Evolutionary conservation across 768 basidiomycete genomes (phyloP).

Genomic region (Candolleomyces efflorescens): DNA sequence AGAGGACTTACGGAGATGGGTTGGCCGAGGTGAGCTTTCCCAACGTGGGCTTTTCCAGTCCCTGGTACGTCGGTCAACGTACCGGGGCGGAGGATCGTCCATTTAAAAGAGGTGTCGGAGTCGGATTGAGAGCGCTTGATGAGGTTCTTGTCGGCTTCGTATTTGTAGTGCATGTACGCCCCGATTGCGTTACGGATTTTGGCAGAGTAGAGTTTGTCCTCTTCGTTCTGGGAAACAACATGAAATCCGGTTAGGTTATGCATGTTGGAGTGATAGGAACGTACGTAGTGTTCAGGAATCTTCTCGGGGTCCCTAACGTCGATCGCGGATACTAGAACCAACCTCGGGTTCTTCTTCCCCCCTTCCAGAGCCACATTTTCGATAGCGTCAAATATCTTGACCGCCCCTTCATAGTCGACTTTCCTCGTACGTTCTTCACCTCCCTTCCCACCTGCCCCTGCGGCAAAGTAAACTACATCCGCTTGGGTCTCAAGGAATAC

Average conservation of each 20-base stretch:
- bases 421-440: slow-evolving; percentile 49
- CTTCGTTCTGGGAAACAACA: slow-evolving; percentile 36
- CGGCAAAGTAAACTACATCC: slow-evolving; percentile 44
- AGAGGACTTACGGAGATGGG: slow-evolving; percentile 48
- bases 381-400: slow-evolving; percentile 69
- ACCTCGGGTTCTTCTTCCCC: slow-evolving; percentile 39
- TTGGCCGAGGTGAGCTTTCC: slow-evolving; percentile 46
- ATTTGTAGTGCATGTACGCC: slow-evolving; percentile 44
- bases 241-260: neutral
- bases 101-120: too few relatives aligned
- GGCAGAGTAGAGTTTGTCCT: slow-evolving; percentile 40
- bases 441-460: slow-evolving; percentile 56
- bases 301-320: slow-evolving; percentile 50
- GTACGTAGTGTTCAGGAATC: slow-evolving; percentile 49
- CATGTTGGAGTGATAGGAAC: slow-evolving; percentile 12
- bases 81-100: slow-evolving; percentile 69
- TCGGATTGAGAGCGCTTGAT: slow-evolving; percentile 49
- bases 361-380: slow-evolving; percentile 34
- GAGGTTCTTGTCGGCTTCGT: slow-evolving; percentile 47
- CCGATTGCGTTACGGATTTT: slow-evolving; percentile 41
- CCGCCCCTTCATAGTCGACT: slow-evolving; percentile 59
- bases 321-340: slow-evolving; percentile 57
- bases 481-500: slow-evolving; percentile 33
- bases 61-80: slow-evolving; percentile 46
- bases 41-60: slow-evolving; percentile 47